Conservation (phyloP, 305 asterid species). For the Rubia balearica region DNA sequence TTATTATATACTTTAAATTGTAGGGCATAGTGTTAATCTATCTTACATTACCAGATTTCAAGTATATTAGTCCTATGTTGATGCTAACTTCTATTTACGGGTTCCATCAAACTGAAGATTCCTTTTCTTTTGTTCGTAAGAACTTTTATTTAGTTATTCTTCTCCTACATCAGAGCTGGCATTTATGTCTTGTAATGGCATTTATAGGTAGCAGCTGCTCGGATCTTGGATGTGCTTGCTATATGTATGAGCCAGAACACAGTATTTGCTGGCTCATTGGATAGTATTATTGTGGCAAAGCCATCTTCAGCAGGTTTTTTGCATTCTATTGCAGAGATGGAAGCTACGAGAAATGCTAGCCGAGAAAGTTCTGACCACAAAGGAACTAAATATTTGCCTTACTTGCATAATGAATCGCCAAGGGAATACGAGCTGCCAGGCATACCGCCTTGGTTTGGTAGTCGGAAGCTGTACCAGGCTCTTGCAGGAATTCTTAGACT, state of each 20-base stretch:
- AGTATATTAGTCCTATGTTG: not conserved
- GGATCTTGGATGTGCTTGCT: conserved; percentile 79
- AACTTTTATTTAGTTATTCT: conserved; percentile 1
- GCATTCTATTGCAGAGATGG: conserved; percentile 82
- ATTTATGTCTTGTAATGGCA: not conserved
- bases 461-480: conserved; percentile 66
- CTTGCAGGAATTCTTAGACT: conserved; percentile 81
- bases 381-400: conserved; percentile 29
- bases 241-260: conserved; percentile 90
- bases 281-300: conserved; percentile 52
- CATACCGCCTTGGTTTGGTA: conserved; percentile 97
- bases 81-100: not conserved
- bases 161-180: not conserved
- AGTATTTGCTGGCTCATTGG: conserved; percentile 73
- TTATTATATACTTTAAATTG: not conserved
- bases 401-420: conserved; percentile 31
- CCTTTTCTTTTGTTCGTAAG: not conserved
- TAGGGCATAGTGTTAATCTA: not conserved
- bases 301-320: conserved; percentile 64
- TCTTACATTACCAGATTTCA: not conserved
- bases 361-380: conserved; percentile 29
- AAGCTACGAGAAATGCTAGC: conserved; percentile 30
- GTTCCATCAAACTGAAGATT: conserved; percentile 4
- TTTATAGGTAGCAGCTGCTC: conserved; percentile 66
- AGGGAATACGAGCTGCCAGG: conserved; percentile 59